Conservation (phyloP, 129 eudicot species). For the Saussurea involucrata region DNA sequence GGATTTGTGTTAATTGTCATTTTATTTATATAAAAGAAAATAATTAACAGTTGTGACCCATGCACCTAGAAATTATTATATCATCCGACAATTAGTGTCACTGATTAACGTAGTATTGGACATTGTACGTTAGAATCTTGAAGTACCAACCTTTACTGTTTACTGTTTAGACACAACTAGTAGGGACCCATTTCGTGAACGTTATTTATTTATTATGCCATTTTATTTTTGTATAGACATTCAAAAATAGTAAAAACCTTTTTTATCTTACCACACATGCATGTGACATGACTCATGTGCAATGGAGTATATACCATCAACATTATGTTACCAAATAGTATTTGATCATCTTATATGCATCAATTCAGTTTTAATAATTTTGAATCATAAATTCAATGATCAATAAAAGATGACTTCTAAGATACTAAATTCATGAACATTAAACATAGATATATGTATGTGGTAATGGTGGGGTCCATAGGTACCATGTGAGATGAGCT, state of each 20-base stretch:
- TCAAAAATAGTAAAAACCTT: background rate
- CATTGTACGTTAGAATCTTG: background rate
- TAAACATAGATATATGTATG: slow-evolving; percentile 12
- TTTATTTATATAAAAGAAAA: background rate
- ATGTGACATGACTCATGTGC: background rate
- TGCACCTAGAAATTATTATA: background rate
- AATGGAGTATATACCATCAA: background rate
- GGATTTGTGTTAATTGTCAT: background rate
- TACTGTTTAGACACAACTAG: background rate
- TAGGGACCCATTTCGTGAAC: background rate
- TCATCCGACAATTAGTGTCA: background rate
- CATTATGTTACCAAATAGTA: background rate
- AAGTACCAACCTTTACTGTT: background rate
- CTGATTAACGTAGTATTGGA: background rate
- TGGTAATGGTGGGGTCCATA: slow-evolving; percentile 33
- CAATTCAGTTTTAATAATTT: background rate
- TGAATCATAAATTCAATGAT: background rate
- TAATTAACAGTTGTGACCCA: background rate
- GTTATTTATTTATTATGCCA: background rate
- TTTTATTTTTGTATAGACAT: background rate
- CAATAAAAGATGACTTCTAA: background rate
- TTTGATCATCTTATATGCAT: background rate
- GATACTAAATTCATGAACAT: slow-evolving; percentile 14
- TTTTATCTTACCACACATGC: background rate
- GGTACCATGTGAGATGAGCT: slow-evolving; percentile 69